These are phyloP conservation scores for Platismatia glauca DNA, from an alignment of 495 filamentous ascomycete species.

Conservation along the genomic window DNA sequence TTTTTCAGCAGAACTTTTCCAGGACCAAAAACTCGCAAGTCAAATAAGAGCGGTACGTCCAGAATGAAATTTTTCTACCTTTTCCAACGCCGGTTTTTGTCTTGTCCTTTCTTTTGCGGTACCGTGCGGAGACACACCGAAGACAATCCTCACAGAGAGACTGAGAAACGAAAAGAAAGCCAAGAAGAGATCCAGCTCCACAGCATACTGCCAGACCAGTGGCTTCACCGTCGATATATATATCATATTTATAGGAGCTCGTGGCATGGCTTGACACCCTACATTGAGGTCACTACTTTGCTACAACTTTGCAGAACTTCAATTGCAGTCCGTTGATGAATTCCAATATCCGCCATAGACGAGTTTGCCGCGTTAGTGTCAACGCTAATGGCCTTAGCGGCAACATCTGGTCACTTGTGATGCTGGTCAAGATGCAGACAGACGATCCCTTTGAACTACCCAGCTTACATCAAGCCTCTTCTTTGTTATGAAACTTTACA, in stretches of 20 bases:
- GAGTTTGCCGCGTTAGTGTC: neutral
- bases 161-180: neutral
- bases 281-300: neutral
- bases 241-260: neutral
- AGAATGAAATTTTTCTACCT: neutral
- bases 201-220: neutral
- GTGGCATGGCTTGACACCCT: neutral
- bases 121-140: neutral
- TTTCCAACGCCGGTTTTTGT: neutral
- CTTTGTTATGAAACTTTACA: too few species aligned
- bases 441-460: neutral
- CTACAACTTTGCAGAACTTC: neutral
- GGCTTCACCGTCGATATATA: neutral
- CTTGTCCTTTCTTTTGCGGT: neutral
- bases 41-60: neutral
- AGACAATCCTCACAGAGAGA: neutral
- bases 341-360: neutral
- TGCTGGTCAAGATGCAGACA: neutral
- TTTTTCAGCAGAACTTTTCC: neutral
- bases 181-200: neutral
- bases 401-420: too few species aligned
- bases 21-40: neutral
- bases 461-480: neutral
- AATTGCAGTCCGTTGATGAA: neutral
- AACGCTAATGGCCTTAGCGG: too few species aligned